Base-by-base conservation (phyloP, 345 rosid genomes). In the Populus euphratica region DNA sequence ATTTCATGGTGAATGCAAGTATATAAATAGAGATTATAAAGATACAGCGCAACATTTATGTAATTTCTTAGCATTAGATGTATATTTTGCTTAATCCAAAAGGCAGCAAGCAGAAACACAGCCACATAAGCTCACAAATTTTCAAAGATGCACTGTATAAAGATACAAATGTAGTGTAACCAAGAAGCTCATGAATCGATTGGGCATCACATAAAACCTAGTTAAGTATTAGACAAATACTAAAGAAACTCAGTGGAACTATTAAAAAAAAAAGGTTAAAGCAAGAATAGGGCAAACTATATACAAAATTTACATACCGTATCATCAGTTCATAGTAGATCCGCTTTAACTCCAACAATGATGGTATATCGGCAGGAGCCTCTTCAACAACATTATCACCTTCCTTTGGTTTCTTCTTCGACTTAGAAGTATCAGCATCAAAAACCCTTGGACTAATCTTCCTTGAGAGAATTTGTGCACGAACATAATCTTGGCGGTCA, bases 361-460 rank as follows among this genome's bases (percentile, higher is more conserved):
- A 86, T n/a, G 98, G 99, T 79, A 94, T 92, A 85, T 94, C 98
- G 76, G 94, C 95, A 62, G 99, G 94, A 77, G 99, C 97, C 86
- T 91, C 98, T 82, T 92, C 98, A 69, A 96, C 88, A 56, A 93
- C 74, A 80, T 84, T 84, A 36, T 92, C 98, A 76, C 96, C 96
- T 86, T 93, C 98, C 80, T 96, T 96, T 49, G 97, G 94, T 82
- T 91, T 94, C 84, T 94, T 96, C 87, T 94, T 94, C 79, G 90
- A 97, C 74, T 96, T 92, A 8, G 94, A 85, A 72, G 89, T 73
- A 77, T 92, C 97, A 47, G 77, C 89, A 62, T 89, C 91, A 86
- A 96, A 96, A 25, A 91, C 99, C 83, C 96, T 88, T 8, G 96
- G 88, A 75, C 91, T 96, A 77, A 96, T 90, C 92, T 89, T 96